Evolutionary conservation across 805 yeast genomes (phyloP).

Genomic region (Zygosaccharomyces siamensis): DNA sequence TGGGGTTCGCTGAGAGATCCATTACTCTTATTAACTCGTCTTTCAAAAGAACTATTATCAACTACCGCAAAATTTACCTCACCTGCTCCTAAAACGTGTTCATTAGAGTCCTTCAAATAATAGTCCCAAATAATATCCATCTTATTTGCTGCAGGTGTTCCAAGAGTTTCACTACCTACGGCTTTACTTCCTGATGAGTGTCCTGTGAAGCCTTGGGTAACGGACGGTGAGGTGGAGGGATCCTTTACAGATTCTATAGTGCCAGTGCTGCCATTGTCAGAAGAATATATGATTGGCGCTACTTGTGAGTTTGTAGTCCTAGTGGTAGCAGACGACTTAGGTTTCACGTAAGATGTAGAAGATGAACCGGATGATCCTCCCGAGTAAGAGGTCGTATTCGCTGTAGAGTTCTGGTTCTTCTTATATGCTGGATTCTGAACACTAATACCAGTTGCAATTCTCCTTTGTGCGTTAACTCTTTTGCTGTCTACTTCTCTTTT

Average conservation of each 20-base stretch:
- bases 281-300: slow-evolving; percentile 5
- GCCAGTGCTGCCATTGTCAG: background rate
- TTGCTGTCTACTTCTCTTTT: slow-evolving; percentile 22
- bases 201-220: slow-evolving; percentile 3
- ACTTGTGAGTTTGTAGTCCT: slow-evolving; percentile 5
- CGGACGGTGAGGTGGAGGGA: slow-evolving; percentile 4
- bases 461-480: slow-evolving; percentile 12
- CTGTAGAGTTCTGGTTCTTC: slow-evolving; percentile 13
- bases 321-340: slow-evolving; percentile 14
- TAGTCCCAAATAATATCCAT: slow-evolving; percentile 57
- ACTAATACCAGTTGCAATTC: slow-evolving; percentile 20
- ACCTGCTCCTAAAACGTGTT: slow-evolving; percentile 55
- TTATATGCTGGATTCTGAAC: slow-evolving; percentile 22
- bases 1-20: slow-evolving; percentile 52
- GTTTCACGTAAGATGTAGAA: slow-evolving; percentile 2
- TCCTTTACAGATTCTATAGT: slow-evolving; percentile 1
- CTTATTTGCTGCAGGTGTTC: slow-evolving; percentile 45
- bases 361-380: slow-evolving; percentile 13
- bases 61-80: slow-evolving; percentile 45
- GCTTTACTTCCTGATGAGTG: background rate
- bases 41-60: slow-evolving; percentile 49
- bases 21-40: slow-evolving; percentile 39
- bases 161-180: background rate
- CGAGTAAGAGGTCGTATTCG: slow-evolving; percentile 5
- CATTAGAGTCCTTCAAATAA: slow-evolving; percentile 51